Base-by-base conservation (phyloP, 176 grass and related monocot genomes). In the Coix lacrymajobi region DNA sequence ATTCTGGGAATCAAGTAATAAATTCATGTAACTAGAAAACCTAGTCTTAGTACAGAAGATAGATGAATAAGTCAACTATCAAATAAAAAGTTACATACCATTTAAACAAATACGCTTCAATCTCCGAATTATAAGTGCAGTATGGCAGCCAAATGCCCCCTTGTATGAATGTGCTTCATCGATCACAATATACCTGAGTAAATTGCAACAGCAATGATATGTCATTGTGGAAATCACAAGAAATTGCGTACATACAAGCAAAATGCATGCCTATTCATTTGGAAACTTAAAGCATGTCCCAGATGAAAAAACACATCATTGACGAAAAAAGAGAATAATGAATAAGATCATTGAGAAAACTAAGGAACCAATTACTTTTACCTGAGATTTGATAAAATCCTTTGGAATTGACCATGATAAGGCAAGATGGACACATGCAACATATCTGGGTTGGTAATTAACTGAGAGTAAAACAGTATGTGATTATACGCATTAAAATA, bases 361-460 rank as follows among this genome's bases (percentile, higher is more conserved):
- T 36, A 29, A 62, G 48, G 48, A 87, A 80, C 16, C 20, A 73
- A 54, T 79, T 65, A 17, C 16, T 69, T 49, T 36, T 81, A 98
- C 96, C 96, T 93, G 73, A 98, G 88, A 80, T 95, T 98, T 88
- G 96, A 89, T 28, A 89, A 69, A 76, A 89, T 89, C 30, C 82
- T 89, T 38, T 91, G 69, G 52, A 98, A 98, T 84, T 90, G 88
- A 40, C 66, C 41, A 88, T 95, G 92, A 75, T 77, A 81, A 31
- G 96, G 96, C 45, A 98, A 85, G 76, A 98, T 79, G 68, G 92
- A 93, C 79, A 91, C 4, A 11, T 98, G 96, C 65, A 98, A 77
- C 96, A 98, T 98, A 90, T 98, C 96, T 79, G 96, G 96, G 71
- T 98, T 98, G 36, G 96, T 98, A 87, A 98, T 98, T 73, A 98